phyloP scores from a whole-genome alignment of 2,329 filamentous ascomycete genomes.

The Penicillium glabrum region DNA sequence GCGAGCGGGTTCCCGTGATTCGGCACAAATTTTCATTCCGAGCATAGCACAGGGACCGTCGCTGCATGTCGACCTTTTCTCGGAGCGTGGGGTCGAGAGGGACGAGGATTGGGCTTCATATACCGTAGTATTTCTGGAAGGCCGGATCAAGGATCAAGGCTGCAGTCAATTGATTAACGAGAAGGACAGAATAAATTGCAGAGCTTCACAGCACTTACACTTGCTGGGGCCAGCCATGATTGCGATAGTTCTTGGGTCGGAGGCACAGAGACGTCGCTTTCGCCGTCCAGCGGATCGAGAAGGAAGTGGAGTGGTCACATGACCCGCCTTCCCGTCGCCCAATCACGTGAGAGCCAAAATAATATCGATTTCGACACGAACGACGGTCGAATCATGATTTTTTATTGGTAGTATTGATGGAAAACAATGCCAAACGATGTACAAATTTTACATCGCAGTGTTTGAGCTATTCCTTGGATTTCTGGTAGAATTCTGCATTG shows the following conservation, averaged over 20 bases:
- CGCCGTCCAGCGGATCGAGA: constrained; percentile 4
- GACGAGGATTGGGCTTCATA: constrained; percentile 20
- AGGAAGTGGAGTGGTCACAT: constrained; percentile 17
- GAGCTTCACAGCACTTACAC: constrained; percentile 32
- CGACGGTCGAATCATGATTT: neutral
- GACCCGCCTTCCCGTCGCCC: neutral
- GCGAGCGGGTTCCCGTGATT: neutral
- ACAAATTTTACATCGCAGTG: too few species aligned
- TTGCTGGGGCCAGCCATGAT: constrained; percentile 54
- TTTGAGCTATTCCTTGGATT: too few species aligned
- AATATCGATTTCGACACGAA: neutral
- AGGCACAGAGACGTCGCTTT: constrained; percentile 9
- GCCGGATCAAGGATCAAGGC: constrained; percentile 46
- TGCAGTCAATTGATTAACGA: constrained; percentile 52
- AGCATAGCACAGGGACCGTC: neutral
- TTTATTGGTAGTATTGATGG: too few species aligned
- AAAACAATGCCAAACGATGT: too few species aligned
- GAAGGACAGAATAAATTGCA: constrained; percentile 9
- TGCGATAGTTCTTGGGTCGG: constrained; percentile 25
- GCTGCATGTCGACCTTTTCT: neutral
- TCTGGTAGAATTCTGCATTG: too few species aligned
- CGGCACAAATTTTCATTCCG: too few species aligned
- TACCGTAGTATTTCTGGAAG: constrained; percentile 54
- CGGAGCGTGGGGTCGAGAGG: neutral
- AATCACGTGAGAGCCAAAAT: neutral